Evolutionary conservation across 2,329 filamentous ascomycete species (phyloP).

Genomic region (Gnomoniopsis smithogilvyi): DNA sequence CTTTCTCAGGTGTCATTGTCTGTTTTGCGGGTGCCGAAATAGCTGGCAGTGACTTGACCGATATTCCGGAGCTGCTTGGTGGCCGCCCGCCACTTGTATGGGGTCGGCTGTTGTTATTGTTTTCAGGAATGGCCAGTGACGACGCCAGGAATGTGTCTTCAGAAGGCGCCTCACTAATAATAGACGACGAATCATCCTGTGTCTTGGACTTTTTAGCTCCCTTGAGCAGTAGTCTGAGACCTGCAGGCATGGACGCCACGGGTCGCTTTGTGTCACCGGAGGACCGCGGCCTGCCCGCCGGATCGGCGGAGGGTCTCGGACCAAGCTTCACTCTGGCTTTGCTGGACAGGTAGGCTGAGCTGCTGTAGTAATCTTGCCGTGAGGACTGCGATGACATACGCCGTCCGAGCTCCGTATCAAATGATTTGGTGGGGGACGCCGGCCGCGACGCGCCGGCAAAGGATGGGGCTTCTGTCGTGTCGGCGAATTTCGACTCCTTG

Average conservation of each 20-base stretch:
- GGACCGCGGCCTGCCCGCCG: slow-evolving; percentile 58
- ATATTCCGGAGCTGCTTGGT: slow-evolving; percentile 42
- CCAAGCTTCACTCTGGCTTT: slow-evolving; percentile 88
- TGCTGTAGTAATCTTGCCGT: slow-evolving; percentile 48
- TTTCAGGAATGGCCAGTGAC: slow-evolving; percentile 34
- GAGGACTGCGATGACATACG: slow-evolving; percentile 52
- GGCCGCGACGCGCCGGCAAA: slow-evolving; percentile 47
- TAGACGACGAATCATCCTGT: slow-evolving; percentile 32
- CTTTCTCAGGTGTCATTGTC: slow-evolving; percentile 81
- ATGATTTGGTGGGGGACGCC: slow-evolving; percentile 41
- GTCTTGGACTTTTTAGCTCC: slow-evolving; percentile 49
- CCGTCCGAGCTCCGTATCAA: slow-evolving; percentile 35
- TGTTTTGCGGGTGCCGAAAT: slow-evolving; percentile 33
- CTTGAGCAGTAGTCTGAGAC: slow-evolving; percentile 68
- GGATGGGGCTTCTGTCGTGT: slow-evolving; percentile 46
- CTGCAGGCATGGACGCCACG: slow-evolving; percentile 74
- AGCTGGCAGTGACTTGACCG: slow-evolving; percentile 36
- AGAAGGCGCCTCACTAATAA: slow-evolving; percentile 30
- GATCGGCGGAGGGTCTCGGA: slow-evolving; percentile 74
- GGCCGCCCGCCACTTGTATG: slow-evolving; percentile 34
- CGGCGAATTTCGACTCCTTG: slow-evolving; percentile 48
- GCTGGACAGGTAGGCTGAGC: slow-evolving; percentile 46
- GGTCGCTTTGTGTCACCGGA: slow-evolving; percentile 62
- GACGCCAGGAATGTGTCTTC: slow-evolving; percentile 35
- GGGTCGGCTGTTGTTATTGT: slow-evolving; percentile 26